Percentiles rank a stretch among this genome's conserved stretches.
phyloP scores from a whole-genome alignment of 148 eudicot species.

The Bassia scoparia region DNA sequence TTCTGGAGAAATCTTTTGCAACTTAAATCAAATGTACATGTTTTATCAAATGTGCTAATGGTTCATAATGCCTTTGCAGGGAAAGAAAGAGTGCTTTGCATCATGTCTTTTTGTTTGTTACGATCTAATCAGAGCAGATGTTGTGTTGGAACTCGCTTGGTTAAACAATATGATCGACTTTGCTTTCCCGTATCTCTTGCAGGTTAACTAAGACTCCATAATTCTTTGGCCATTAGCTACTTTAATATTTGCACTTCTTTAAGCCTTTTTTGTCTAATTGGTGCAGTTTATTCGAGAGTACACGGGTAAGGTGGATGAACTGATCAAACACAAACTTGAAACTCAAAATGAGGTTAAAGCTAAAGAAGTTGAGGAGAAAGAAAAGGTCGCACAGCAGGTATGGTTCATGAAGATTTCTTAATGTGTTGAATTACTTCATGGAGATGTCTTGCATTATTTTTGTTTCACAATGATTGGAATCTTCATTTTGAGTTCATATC shows the following conservation, averaged over 20 bases:
- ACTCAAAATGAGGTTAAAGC: constrained; percentile 70
- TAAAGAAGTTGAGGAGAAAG: constrained; percentile 86
- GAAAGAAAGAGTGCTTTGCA: constrained; percentile 96
- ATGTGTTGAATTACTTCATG: neutral
- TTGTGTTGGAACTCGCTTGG: constrained; percentile 96
- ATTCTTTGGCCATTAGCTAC: neutral
- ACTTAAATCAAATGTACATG: neutral
- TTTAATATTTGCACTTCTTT: neutral
- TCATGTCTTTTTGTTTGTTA: constrained; percentile 95
- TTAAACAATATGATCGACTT: constrained; percentile 93
- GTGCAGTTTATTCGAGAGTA: constrained; percentile 87
- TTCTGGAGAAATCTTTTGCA: neutral
- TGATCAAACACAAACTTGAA: constrained; percentile 82
- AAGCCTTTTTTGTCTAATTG: neutral
- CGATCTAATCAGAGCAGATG: constrained; percentile 79
- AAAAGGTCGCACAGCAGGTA: constrained; percentile 80
- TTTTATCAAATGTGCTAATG: constrained; percentile 4
- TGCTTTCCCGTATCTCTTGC: constrained; percentile 94
- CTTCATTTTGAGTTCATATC: neutral
- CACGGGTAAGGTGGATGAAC: constrained; percentile 94
- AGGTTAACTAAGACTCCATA: constrained; percentile 36
- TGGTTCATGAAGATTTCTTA: neutral
- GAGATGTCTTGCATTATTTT: neutral
- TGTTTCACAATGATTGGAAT: neutral
- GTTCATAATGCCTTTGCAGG: constrained; percentile 54